Evolutionary conservation across 2,329 filamentous ascomycete species (phyloP).

Genomic region (Exophiala xenobiotica): DNA sequence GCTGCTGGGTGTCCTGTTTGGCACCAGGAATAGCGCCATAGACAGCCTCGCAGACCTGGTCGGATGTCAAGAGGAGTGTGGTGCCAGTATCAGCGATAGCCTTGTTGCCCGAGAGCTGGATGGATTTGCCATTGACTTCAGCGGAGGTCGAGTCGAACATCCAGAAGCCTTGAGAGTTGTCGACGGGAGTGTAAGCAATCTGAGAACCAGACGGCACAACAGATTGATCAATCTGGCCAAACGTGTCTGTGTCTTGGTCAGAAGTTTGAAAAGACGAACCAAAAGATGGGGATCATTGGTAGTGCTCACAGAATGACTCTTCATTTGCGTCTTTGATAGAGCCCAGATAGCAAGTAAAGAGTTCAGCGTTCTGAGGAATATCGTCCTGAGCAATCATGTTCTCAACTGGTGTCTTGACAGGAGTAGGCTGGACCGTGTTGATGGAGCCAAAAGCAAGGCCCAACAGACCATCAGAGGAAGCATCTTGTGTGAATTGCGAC

Average conservation of each 20-base stretch:
- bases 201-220: slow-evolving; percentile 56
- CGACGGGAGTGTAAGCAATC: slow-evolving; percentile 61
- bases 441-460: slow-evolving; percentile 57
- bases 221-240: slow-evolving; percentile 67
- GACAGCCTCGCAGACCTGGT: slow-evolving; percentile 60
- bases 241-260: slow-evolving; percentile 59
- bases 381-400: slow-evolving; percentile 64
- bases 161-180: slow-evolving; percentile 69
- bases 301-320: slow-evolving; percentile 2
- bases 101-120: slow-evolving; percentile 56
- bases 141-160: slow-evolving; percentile 59
- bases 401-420: slow-evolving; percentile 63
- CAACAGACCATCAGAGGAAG: slow-evolving; percentile 60
- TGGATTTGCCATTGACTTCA: slow-evolving; percentile 56
- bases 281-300: background rate
- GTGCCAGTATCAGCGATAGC: slow-evolving; percentile 73
- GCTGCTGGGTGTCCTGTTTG: slow-evolving; percentile 54
- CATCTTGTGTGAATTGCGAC: slow-evolving; percentile 54
- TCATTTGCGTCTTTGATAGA: slow-evolving; percentile 52
- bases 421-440: slow-evolving; percentile 60
- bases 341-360: slow-evolving; percentile 66
- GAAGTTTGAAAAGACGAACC: slow-evolving; percentile 7
- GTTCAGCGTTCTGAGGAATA: slow-evolving; percentile 53
- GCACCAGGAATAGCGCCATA: slow-evolving; percentile 65
- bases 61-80: slow-evolving; percentile 64